Base-by-base conservation (phyloP, 1,139 yeast species). In the Candida sp. region DNA sequence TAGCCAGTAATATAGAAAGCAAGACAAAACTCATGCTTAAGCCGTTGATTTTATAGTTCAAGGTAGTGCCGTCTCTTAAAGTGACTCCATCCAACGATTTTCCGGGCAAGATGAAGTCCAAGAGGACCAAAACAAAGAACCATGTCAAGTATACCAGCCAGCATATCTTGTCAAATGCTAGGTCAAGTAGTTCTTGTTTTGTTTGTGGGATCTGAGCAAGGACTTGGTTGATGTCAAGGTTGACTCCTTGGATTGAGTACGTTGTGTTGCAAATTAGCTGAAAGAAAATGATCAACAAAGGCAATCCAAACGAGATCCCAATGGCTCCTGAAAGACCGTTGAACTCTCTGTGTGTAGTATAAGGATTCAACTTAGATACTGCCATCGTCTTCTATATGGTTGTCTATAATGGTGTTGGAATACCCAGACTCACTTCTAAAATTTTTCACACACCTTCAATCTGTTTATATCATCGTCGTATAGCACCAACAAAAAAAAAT, bases 1-100 rank as follows among this genome's bases (percentile, higher is more conserved):
- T 78, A 8, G 82, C 75, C 1, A 69, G 65, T 32, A 91, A 65
- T 0, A 83, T 54, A 0, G 77, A 63, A 8, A 77, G 50, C 32
- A 91, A 68, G 1, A 84, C 59, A 0, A 78, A 63, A 30, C 85
- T 75, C 55, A 90, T 75, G 30, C 80, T 72, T 42, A 79, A 68
- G 11, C 99, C 99, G 64, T 94, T 94, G 72, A 94, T 89, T 63
- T 87, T 87, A 72, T 94, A 94, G 32, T 67, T 65, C 54, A 96
- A 77, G 48, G 69, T 66, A 1, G 90, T 78, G 2, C 94, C 96
- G 63, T 92, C 97, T 60, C 98, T 79, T 54, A 94, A 73, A 47
- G 67, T 69, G 3, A 87, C 83, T 26, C 99, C 99, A 41, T 80
- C 63, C 58, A 84, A 76, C 32, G 67, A 64, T 44, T 76, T 78